A percentile compares a stretch with the other conserved stretches of the same genome.
Conservation (phyloP, 2,329 filamentous ascomycete species). For the Neospermospora avenae region DNA sequence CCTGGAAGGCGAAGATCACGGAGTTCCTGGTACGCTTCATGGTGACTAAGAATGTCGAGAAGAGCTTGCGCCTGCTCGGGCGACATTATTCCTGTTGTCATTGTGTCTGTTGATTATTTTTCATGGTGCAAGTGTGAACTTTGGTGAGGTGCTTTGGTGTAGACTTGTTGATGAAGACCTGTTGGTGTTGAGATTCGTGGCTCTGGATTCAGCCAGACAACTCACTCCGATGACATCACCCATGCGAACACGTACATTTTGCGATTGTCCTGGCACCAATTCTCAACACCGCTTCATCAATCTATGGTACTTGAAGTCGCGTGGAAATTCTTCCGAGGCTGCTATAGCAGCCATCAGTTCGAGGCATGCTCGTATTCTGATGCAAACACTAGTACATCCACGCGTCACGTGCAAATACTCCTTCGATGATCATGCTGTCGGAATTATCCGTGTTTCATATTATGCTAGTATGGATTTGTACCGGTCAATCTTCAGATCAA, state of each 20-base stretch:
- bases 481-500: no score
- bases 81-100: constrained; percentile 6
- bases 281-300: neutral
- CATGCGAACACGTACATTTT: neutral
- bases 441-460: no score
- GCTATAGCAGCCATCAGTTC: no score
- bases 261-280: neutral
- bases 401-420: no score
- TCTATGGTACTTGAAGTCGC: neutral
- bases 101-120: neutral
- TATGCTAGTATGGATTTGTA: no score
- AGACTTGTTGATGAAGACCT: neutral
- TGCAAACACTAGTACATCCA: no score
- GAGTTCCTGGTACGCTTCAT: constrained; percentile 61
- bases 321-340: neutral
- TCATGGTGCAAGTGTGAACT: neutral
- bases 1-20: constrained; percentile 65
- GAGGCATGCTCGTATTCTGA: no score
- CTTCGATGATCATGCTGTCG: no score
- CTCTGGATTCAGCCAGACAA: neutral
- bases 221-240: constrained; percentile 1
- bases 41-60: constrained; percentile 31
- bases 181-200: neutral
- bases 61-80: constrained; percentile 27
- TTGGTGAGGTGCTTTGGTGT: neutral